phyloP scores from a whole-genome alignment of 768 basidiomycete genomes.

The Russula olivacea region DNA sequence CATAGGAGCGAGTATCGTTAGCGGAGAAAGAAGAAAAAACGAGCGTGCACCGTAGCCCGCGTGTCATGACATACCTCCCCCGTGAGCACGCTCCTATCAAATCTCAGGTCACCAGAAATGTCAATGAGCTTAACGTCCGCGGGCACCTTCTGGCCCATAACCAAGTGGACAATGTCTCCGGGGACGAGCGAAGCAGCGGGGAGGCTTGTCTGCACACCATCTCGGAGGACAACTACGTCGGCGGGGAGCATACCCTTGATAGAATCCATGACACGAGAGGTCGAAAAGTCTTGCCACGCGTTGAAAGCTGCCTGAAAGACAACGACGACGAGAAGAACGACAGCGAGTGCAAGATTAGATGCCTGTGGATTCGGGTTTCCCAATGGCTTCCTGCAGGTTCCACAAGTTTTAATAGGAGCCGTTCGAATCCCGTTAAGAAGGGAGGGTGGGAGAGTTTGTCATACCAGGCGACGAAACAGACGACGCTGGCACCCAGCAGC shows the following conservation, averaged over 20 bases:
- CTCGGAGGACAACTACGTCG: slow-evolving; percentile 55
- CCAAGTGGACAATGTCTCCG: slow-evolving; percentile 59
- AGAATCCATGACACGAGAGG: slow-evolving; percentile 52
- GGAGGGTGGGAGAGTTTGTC: not conserved
- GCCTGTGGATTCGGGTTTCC: slow-evolving; percentile 48
- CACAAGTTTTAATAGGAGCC: too few relatives aligned
- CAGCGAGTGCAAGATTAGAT: slow-evolving; percentile 55
- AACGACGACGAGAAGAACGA: slow-evolving; percentile 46
- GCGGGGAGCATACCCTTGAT: slow-evolving; percentile 63
- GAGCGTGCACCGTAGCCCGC: not conserved
- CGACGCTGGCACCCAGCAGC: slow-evolving; percentile 41
- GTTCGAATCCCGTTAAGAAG: not conserved
- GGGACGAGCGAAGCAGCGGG: slow-evolving; percentile 59
- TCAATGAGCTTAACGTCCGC: slow-evolving; percentile 64
- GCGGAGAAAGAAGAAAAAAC: slow-evolving; percentile 30
- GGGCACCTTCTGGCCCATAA: slow-evolving; percentile 63
- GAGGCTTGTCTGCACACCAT: slow-evolving; percentile 40
- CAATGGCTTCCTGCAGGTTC: slow-evolving; percentile 46
- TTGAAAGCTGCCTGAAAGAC: slow-evolving; percentile 40
- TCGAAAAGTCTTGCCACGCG: slow-evolving; percentile 52
- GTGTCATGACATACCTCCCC: slow-evolving; percentile 42
- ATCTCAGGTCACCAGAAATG: slow-evolving; percentile 49
- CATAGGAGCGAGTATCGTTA: slow-evolving; percentile 17
- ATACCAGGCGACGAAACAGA: slow-evolving; percentile 51
- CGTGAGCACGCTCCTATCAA: slow-evolving; percentile 62